These are phyloP conservation scores for Penicillium tannophilum DNA, from an alignment of 495 filamentous ascomycete species.

Conservation along the genomic window DNA sequence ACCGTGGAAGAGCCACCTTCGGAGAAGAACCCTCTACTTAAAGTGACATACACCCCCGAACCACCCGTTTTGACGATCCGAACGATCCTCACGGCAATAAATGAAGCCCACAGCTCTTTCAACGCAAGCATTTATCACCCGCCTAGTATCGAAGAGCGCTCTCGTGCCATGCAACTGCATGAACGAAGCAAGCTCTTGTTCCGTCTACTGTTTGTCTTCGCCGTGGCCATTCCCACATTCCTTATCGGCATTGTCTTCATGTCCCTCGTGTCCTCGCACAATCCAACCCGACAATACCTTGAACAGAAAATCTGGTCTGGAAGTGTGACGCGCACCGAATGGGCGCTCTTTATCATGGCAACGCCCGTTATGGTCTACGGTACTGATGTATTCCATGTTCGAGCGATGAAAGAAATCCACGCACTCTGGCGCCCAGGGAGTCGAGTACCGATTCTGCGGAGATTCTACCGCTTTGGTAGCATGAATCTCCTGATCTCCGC, in stretches of 20 bases:
- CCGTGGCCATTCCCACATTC: slow-evolving; percentile 82
- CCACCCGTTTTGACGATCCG: slow-evolving; percentile 75
- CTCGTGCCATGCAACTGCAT: slow-evolving; percentile 65
- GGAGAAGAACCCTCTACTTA: slow-evolving; percentile 64
- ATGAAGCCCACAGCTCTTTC: slow-evolving; percentile 65
- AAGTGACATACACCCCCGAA: slow-evolving; percentile 68
- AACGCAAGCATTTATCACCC: slow-evolving; percentile 71
- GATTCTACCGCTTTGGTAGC: slow-evolving; percentile 92
- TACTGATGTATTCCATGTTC: slow-evolving; percentile 81
- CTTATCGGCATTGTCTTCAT: slow-evolving; percentile 90
- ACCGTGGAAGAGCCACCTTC: slow-evolving; percentile 52
- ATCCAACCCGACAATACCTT: slow-evolving; percentile 60
- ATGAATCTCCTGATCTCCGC: slow-evolving; percentile 95
- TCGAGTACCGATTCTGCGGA: slow-evolving; percentile 67
- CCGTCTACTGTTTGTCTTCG: slow-evolving; percentile 70
- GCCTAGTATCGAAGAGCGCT: slow-evolving; percentile 82
- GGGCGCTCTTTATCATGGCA: slow-evolving; percentile 81
- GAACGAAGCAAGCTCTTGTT: slow-evolving; percentile 62
- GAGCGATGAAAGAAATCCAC: slow-evolving; percentile 76
- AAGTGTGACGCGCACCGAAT: slow-evolving; percentile 74
- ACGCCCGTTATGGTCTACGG: slow-evolving; percentile 90
- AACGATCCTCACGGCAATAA: slow-evolving; percentile 66
- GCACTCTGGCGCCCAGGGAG: slow-evolving; percentile 82
- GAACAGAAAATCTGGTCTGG: slow-evolving; percentile 71
- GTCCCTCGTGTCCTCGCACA: slow-evolving; percentile 66